These are phyloP conservation scores for Stropharia rugosoannulata DNA, from an alignment of 768 basidiomycete species.

Conservation along the genomic window DNA sequence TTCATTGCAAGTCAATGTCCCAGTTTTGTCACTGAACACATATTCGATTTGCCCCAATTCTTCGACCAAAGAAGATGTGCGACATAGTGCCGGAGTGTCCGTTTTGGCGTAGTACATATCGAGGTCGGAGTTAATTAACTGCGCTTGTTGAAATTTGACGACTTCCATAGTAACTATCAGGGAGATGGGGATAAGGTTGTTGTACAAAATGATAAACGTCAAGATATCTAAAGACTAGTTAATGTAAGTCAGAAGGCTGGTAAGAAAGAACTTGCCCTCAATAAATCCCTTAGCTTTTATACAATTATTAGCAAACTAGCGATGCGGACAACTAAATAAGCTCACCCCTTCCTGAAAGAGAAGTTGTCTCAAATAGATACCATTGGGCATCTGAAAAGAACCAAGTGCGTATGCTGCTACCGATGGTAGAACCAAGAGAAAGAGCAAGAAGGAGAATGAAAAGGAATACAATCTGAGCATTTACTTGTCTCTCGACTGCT, in stretches of 20 bases:
- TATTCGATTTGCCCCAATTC: conserved; percentile 98
- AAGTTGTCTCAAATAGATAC: conserved; percentile 75
- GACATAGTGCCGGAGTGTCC: conserved; percentile 94
- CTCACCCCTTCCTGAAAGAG: conserved; percentile 65
- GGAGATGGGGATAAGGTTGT: conserved; percentile 98
- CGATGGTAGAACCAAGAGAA: conserved; percentile 89
- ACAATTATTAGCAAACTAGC: background rate
- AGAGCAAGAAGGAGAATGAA: conserved; percentile 86
- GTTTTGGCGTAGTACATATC: conserved; percentile 98
- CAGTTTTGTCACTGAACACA: conserved; percentile 93
- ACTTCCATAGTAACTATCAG: conserved; percentile 99
- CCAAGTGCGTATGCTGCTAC: conserved; percentile 90
- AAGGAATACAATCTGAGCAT: conserved; percentile 92
- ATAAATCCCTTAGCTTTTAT: conserved; percentile 70
- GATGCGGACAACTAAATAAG: background rate
- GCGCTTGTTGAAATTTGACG: conserved; percentile 97
- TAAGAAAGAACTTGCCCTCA: conserved; percentile 53
- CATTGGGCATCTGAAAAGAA: conserved; percentile 85
- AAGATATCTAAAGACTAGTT: conserved; percentile 68
- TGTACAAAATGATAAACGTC: conserved; percentile 98
- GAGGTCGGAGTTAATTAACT: conserved; percentile 94
- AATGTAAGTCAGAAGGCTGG: conserved; percentile 11
- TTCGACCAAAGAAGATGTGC: conserved; percentile 98
- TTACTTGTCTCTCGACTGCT: conserved; percentile 94
- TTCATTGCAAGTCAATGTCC: conserved; percentile 94